These are phyloP conservation scores for Carex parvula DNA, from an alignment of 176 grass and related monocot genomes.

Conservation along the genomic window DNA sequence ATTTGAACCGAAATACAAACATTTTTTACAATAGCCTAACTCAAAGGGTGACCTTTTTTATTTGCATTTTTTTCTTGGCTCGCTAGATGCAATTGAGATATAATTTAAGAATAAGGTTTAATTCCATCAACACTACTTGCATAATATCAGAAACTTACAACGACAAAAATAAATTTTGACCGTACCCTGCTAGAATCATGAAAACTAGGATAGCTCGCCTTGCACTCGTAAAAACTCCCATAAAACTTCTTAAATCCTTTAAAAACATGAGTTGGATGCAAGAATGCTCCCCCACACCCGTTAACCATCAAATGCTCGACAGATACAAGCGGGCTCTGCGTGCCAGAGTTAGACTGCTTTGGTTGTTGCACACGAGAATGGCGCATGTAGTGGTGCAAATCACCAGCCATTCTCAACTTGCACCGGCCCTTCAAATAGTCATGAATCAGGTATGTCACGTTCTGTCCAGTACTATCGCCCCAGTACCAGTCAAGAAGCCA, in stretches of 20 bases:
- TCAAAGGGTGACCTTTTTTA: background rate
- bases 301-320: conserved; percentile 94
- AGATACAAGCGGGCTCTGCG: conserved; percentile 46
- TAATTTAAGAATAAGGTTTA: background rate
- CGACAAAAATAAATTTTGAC: background rate
- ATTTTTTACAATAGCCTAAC: background rate
- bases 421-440: conserved; percentile 90
- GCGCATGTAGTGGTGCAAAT: conserved; percentile 99
- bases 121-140: background rate
- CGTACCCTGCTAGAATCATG: conserved; percentile 90
- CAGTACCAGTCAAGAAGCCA: conserved; percentile 99
- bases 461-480: conserved; percentile 65
- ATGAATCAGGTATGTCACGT: conserved; percentile 70
- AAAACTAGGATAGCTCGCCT: conserved; percentile 77
- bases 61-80: background rate
- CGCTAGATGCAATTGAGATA: background rate
- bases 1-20: background rate
- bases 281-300: conserved; percentile 93
- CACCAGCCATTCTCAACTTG: conserved; percentile 87
- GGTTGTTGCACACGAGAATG: conserved; percentile 50
- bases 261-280: conserved; percentile 97
- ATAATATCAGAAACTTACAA: background rate
- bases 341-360: conserved; percentile 8
- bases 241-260: conserved; percentile 64
- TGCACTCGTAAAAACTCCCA: conserved; percentile 77